Base-by-base conservation (phyloP, 306 rosid genomes). In the Cicer arietinum region DNA sequence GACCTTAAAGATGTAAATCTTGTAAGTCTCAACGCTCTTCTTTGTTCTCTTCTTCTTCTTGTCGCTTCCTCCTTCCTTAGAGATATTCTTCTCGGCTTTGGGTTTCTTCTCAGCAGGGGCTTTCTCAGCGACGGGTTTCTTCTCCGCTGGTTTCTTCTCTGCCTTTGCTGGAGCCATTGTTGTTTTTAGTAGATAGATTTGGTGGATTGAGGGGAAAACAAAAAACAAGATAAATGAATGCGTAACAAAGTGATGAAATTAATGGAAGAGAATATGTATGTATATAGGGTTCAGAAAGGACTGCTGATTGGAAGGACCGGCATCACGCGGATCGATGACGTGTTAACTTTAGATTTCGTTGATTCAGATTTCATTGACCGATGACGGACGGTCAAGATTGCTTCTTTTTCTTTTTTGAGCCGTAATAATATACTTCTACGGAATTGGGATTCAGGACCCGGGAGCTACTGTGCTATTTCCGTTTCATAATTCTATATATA, bases 1-100 rank as follows among this genome's bases (percentile, higher is more conserved):
- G 0, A 91, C 97, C 87, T 89, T 91, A 88, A 91, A 91, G 59
- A 91, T 91, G 80, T 89, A 91, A 16, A 91, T 91, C 88, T 91
- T 91, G 73, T 91, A 91, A 0, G 97, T 91, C 59, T 91, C 97
- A 0, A 58, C 67, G 77, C 89, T 87, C 84, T 86, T 91, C 89
- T 91, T 91, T 56, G 30, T 11, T 4, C 80, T 83, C 92, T 89
- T 91, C 81, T 89, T 91, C 85, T 89, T 91, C 85, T 91, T 91
- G 44, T 89, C 96, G 1, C 84, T 83, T 10, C 87, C 89, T 7
- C 89, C 91, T 3, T 91, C 96, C 82, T 91, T 91, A 0, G 96
- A 69, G 0, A 91, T 88, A 81, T 91, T 90, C 88, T 90, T 91
- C 9, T 91, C 96, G 0, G 90, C 96, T 83, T 91, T 91, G 1